Evolutionary conservation across 371 early-diverging fungal species (phyloP).

Genomic region (Syncephalastrum sp.): DNA sequence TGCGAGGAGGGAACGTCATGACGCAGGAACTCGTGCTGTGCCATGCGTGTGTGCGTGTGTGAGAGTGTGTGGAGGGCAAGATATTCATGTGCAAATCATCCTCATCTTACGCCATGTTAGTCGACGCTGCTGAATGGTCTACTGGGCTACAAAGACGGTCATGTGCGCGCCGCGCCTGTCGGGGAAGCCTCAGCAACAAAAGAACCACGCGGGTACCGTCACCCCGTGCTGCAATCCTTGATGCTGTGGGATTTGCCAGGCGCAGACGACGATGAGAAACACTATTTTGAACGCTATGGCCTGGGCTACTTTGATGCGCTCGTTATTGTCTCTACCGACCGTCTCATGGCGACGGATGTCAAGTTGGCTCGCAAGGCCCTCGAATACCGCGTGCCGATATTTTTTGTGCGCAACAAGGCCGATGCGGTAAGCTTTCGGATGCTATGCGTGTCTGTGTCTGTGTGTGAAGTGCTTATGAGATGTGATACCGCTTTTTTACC

Average conservation of each 20-base stretch:
- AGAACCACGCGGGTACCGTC: constrained; percentile 20
- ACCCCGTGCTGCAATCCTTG: constrained; percentile 19
- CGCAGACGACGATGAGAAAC: constrained; percentile 13
- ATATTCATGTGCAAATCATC: neutral
- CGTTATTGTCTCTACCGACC: constrained; percentile 28
- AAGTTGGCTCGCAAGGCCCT: constrained; percentile 25
- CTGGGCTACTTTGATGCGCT: constrained; percentile 35
- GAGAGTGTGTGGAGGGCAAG: too few relatives aligned
- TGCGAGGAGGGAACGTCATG: too few relatives aligned
- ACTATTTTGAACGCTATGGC: constrained; percentile 26
- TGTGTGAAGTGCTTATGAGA: neutral
- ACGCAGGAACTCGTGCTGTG: too few relatives aligned
- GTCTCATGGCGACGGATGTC: constrained; percentile 32
- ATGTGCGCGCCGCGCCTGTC: constrained; percentile 21
- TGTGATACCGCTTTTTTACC: too few relatives aligned
- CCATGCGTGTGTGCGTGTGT: too few relatives aligned
- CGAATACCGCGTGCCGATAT: constrained; percentile 21
- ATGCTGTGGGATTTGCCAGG: constrained; percentile 38
- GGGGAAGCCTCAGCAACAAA: constrained; percentile 26
- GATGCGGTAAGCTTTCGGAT: constrained; percentile 18
- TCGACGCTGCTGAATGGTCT: constrained; percentile 32
- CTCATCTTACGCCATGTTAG: constrained; percentile 3
- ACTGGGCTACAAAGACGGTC: constrained; percentile 23
- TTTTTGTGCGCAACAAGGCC: constrained; percentile 28
- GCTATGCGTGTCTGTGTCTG: too few relatives aligned